Percentiles rank a stretch among this genome's conserved stretches.
Evolutionary conservation across 495 filamentous ascomycete genomes (phyloP).

Genomic region (Penicillium longicatenatum): DNA sequence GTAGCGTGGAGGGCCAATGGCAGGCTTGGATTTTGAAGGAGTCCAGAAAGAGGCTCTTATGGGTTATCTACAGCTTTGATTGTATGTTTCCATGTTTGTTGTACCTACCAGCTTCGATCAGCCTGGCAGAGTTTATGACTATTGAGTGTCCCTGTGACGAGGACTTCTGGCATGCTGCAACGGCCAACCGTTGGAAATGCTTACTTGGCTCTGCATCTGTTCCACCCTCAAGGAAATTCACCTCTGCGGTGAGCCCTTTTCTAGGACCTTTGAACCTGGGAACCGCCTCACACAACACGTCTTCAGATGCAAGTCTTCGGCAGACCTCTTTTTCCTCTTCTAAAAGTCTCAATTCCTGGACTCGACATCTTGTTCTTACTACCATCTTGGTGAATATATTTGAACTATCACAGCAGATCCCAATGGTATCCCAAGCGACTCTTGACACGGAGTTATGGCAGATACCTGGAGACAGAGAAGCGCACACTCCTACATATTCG

Average conservation of each 20-base stretch:
- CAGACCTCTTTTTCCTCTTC: constrained; percentile 5
- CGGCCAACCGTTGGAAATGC: constrained; percentile 6
- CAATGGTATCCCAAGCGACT: constrained; percentile 7
- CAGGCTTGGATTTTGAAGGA: constrained; percentile 8
- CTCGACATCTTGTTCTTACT: constrained; percentile 10
- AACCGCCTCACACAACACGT: not conserved
- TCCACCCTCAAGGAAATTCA: constrained; percentile 10
- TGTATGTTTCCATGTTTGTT: constrained; percentile 13
- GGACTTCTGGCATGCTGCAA: constrained; percentile 14
- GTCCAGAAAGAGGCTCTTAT: constrained; percentile 9
- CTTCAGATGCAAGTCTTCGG: not conserved
- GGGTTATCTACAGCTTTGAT: constrained; percentile 13
- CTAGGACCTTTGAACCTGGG: constrained; percentile 2
- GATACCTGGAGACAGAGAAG: not conserved
- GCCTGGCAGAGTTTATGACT: constrained; percentile 6
- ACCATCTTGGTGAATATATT: constrained; percentile 9
- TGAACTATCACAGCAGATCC: constrained; percentile 9
- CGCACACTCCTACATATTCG: not conserved
- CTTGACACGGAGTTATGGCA: not conserved
- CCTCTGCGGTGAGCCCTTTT: constrained; percentile 10
- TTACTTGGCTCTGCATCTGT: constrained; percentile 13
- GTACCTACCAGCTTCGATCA: constrained; percentile 11
- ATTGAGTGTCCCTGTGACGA: constrained; percentile 14
- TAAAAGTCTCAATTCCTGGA: constrained; percentile 13
- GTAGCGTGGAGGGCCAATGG: constrained; percentile 6